phyloP scores from a whole-genome alignment of 495 filamentous ascomycete species.

The Hypoxylon fragiforme region DNA sequence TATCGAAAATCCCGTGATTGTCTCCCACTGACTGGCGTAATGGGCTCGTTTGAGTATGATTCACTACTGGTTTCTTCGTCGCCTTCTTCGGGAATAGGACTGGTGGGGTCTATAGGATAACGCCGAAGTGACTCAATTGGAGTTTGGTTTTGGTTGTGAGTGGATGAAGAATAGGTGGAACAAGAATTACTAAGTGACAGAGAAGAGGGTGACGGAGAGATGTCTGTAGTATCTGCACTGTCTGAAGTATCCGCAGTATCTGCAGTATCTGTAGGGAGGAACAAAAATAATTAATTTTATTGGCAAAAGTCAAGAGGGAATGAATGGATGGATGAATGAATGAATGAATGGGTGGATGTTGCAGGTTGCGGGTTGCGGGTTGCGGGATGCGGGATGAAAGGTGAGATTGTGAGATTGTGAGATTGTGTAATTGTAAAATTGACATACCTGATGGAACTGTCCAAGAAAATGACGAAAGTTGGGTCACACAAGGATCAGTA shows the following conservation, averaged over 20 bases:
- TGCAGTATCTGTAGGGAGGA: conserved; percentile 32
- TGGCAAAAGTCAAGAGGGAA: conserved; percentile 20
- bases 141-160: conserved; percentile 21
- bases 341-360: conserved; percentile 13
- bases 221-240: conserved; percentile 32
- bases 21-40: conserved; percentile 53
- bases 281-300: conserved; percentile 1
- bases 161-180: conserved; percentile 1
- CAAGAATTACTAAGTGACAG: conserved; percentile 17
- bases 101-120: conserved; percentile 46
- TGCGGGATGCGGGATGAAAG: too few relatives aligned
- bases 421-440: too few relatives aligned
- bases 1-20: conserved; percentile 54
- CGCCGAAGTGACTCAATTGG: conserved; percentile 41
- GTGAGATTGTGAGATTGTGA: too few relatives aligned
- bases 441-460: conserved; percentile 22
- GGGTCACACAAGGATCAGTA: conserved; percentile 11
- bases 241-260: too few relatives aligned
- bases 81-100: conserved; percentile 51
- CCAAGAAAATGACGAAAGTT: conserved; percentile 22
- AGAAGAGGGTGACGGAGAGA: conserved; percentile 26
- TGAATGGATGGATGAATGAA: conserved; percentile 19
- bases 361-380: too few relatives aligned
- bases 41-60: conserved; percentile 48
- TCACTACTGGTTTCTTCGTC: conserved; percentile 54